Percentiles rank a stretch among this genome's conserved stretches.
Evolutionary conservation across 495 filamentous ascomycete species (phyloP).

Genomic region (Lophiostoma macrostomum): DNA sequence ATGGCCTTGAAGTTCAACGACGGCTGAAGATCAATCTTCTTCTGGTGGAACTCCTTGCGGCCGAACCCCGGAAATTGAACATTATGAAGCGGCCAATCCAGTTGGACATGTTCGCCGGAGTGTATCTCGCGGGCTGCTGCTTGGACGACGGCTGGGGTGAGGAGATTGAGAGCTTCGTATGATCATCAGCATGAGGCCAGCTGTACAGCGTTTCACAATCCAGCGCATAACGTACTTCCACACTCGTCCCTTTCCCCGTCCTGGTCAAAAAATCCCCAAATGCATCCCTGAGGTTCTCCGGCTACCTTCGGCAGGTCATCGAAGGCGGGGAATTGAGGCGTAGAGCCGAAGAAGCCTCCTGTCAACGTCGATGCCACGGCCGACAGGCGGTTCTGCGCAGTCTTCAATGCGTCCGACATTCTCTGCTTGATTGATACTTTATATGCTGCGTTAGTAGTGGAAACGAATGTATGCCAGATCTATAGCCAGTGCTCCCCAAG

Average conservation of each 20-base stretch:
- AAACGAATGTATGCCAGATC: background rate
- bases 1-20: slow-evolving; percentile 29
- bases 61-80: slow-evolving; percentile 44
- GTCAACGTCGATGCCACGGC: slow-evolving; percentile 10
- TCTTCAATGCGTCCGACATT: slow-evolving; percentile 16
- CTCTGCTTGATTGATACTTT: background rate
- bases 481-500: background rate
- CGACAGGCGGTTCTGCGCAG: slow-evolving; percentile 16
- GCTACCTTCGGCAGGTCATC: slow-evolving; percentile 58
- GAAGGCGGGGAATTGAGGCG: slow-evolving; percentile 44
- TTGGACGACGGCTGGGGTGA: slow-evolving; percentile 53
- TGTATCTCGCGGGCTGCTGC: slow-evolving; percentile 51
- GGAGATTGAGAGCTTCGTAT: slow-evolving; percentile 46
- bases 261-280: slow-evolving; percentile 65
- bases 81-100: slow-evolving; percentile 47
- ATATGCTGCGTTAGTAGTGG: background rate
- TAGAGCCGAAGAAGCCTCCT: background rate
- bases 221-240: slow-evolving; percentile 43
- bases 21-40: slow-evolving; percentile 48
- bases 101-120: slow-evolving; percentile 49
- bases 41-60: slow-evolving; percentile 53
- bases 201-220: background rate
- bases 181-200: background rate
- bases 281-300: slow-evolving; percentile 60
- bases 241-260: slow-evolving; percentile 57